Percentiles rank a stretch among this genome's conserved stretches.
Evolutionary conservation across 768 basidiomycete species (phyloP).

Genomic region (Terana coerulea): DNA sequence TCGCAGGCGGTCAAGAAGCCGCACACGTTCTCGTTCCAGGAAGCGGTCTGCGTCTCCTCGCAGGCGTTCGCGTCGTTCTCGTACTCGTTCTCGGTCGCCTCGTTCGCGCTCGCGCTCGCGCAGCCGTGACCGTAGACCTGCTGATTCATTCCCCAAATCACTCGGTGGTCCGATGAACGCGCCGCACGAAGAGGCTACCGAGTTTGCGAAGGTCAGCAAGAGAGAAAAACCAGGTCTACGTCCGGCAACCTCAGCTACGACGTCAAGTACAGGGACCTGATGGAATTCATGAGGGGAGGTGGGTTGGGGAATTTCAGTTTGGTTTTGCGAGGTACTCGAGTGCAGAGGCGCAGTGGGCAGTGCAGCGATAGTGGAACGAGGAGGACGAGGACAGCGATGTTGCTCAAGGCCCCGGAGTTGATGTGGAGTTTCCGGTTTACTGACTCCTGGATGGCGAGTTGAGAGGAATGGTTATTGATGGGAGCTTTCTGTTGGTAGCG

Average conservation of each 20-base stretch:
- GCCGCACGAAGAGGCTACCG: conserved; percentile 88
- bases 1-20: conserved; percentile 63
- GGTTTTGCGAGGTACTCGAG: conserved; percentile 44
- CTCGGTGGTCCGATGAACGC: conserved; percentile 90
- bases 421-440: conserved; percentile 30
- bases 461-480: conserved; percentile 84
- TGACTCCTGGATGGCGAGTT: conserved; percentile 49
- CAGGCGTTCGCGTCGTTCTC: conserved; percentile 55
- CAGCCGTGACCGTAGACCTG: conserved; percentile 53
- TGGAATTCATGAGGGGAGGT: conserved; percentile 99
- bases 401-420: conserved; percentile 22
- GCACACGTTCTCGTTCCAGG: conserved; percentile 66
- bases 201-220: conserved; percentile 95
- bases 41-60: conserved; percentile 66
- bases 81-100: conserved; percentile 46
- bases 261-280: conserved; percentile 97
- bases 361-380: not conserved
- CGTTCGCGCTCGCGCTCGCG: conserved; percentile 61
- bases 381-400: conserved; percentile 25
- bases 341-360: conserved; percentile 9
- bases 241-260: conserved; percentile 98
- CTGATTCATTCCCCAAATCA: conserved; percentile 71
- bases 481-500: conserved; percentile 93
- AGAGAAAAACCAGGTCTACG: conserved; percentile 96
- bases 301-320: conserved; percentile 80